Evolutionary conservation across 345 rosid genomes (phyloP).

Genomic region (Schrenkiella parvula): DNA sequence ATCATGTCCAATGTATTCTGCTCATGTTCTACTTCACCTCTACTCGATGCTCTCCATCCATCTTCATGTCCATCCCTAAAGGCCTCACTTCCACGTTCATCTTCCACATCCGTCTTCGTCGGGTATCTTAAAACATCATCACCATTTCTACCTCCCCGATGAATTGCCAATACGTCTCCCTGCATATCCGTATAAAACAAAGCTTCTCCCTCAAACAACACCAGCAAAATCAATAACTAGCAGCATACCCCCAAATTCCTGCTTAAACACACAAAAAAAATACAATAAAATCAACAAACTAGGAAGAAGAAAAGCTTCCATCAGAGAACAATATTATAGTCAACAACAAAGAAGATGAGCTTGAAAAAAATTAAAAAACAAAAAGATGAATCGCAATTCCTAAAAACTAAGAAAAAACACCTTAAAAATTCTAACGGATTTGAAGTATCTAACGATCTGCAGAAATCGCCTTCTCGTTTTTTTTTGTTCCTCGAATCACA

Average conservation of each 20-base stretch:
- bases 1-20: not conserved
- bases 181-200: slow-evolving; percentile 17
- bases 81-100: not conserved
- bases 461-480: not conserved
- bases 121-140: slow-evolving; percentile 17
- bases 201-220: slow-evolving; percentile 15
- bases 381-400: not conserved
- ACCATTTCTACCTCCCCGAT: slow-evolving; percentile 12
- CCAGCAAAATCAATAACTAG: slow-evolving; percentile 3
- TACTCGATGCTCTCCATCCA: slow-evolving; percentile 22
- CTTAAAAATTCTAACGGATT: not conserved
- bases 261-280: not conserved
- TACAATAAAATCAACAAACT: not conserved
- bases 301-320: not conserved
- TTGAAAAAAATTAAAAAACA: not conserved
- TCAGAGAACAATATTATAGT: not conserved
- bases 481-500: not conserved
- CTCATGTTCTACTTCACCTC: not conserved
- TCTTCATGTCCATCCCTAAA: slow-evolving; percentile 22
- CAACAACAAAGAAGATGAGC: not conserved
- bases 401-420: not conserved
- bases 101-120: slow-evolving; percentile 20
- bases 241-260: not conserved
- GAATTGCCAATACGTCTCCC: slow-evolving; percentile 35
- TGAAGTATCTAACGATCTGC: slow-evolving; percentile 1